A percentile compares a stretch with the other conserved stretches of the same genome.
Conservation (phyloP, 139 green algal species). For the Closterium sp. region DNA sequence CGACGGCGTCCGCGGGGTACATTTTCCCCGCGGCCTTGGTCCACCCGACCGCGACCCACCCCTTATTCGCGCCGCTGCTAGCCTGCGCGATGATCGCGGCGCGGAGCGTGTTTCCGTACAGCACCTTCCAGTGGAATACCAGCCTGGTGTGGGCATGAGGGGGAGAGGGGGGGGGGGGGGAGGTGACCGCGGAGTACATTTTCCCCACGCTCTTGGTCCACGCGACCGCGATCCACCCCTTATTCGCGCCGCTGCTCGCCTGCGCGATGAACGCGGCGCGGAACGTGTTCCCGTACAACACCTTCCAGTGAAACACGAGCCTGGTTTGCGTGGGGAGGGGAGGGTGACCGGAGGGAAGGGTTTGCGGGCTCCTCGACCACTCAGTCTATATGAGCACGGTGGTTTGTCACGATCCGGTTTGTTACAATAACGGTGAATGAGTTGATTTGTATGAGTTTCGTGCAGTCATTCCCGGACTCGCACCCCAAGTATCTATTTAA, state of each 20-base stretch:
- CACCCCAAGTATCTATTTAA: too few species aligned
- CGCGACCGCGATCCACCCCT: neutral
- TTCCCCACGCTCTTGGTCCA: neutral
- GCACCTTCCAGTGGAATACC: neutral
- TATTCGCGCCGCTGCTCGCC: neutral
- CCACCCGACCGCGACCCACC: neutral
- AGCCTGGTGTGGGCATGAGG: too few species aligned
- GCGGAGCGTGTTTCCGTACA: neutral
- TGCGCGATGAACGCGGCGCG: neutral
- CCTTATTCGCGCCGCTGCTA: neutral
- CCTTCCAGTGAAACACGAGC: neutral
- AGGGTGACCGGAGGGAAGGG: too few species aligned
- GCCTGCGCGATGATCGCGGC: neutral
- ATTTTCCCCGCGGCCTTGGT: neutral
- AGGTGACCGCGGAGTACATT: neutral
- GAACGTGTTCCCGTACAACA: neutral
- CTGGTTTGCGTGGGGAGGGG: too few species aligned
- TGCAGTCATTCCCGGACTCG: too few species aligned
- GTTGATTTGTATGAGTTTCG: too few species aligned
- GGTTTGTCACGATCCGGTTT: too few species aligned
- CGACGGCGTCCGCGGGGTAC: neutral
- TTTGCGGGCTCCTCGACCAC: too few species aligned
- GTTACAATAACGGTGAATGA: too few species aligned
- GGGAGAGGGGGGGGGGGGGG: too few species aligned
- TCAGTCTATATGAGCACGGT: too few species aligned